These are phyloP conservation scores for Kernera saxatilis DNA, from an alignment of 345 rosid species.

Conservation along the genomic window DNA sequence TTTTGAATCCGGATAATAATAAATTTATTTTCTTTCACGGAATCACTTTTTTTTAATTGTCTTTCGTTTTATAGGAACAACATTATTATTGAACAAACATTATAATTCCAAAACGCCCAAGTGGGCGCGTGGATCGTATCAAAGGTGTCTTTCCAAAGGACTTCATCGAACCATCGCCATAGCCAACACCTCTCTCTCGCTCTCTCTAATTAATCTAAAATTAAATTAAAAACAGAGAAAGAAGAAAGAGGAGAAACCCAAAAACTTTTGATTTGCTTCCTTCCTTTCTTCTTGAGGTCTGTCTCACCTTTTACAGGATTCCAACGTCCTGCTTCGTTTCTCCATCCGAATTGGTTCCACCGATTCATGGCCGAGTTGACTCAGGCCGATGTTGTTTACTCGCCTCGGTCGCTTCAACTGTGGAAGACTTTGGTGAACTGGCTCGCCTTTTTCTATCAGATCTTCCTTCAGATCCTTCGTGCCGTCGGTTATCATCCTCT, in stretches of 20 bases:
- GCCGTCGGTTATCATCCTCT: conserved; percentile 66
- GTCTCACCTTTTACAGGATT: background rate
- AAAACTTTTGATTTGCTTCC: conserved; percentile 1
- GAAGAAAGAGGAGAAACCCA: background rate
- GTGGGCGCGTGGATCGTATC: conserved; percentile 26
- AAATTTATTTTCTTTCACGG: too few relatives aligned
- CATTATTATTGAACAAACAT: background rate
- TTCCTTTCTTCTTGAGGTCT: conserved; percentile 11
- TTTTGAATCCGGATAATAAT: too few relatives aligned
- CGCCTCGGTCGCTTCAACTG: conserved; percentile 54
- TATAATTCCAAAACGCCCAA: background rate
- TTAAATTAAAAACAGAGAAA: background rate
- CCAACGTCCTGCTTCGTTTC: background rate
- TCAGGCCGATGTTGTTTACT: conserved; percentile 69
- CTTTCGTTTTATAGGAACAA: background rate
- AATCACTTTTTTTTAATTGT: background rate
- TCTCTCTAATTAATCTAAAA: background rate
- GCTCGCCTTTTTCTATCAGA: conserved; percentile 79
- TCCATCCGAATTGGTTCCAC: background rate
- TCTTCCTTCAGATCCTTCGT: conserved; percentile 65
- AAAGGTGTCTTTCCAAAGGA: conserved; percentile 5
- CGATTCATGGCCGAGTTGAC: conserved; percentile 85
- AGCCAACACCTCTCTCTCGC: background rate
- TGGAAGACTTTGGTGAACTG: conserved; percentile 76
- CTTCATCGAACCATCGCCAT: conserved; percentile 30